These are phyloP conservation scores for Thielaviopsis ethacetica DNA, from an alignment of 2,329 filamentous ascomycete species.

Conservation along the genomic window DNA sequence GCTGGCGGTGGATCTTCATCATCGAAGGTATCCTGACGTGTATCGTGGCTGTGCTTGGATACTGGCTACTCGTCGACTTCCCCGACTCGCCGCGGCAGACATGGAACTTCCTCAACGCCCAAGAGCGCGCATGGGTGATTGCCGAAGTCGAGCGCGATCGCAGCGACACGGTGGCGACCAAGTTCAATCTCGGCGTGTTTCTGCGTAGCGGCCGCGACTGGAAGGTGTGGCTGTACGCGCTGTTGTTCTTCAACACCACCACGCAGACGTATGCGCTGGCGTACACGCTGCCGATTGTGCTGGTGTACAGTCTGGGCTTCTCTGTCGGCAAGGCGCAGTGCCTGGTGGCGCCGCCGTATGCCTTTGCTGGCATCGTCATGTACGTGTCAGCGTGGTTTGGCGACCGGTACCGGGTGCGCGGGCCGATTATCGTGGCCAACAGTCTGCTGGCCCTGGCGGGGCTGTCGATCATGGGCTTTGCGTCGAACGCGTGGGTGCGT, in stretches of 20 bases:
- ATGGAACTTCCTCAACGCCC: slow-evolving; percentile 35
- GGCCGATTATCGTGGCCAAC: slow-evolving; percentile 50
- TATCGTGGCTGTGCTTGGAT: slow-evolving; percentile 30
- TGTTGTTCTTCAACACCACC: slow-evolving; percentile 49
- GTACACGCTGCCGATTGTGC: slow-evolving; percentile 65
- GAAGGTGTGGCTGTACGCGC: slow-evolving; percentile 45
- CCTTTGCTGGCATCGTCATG: slow-evolving; percentile 47
- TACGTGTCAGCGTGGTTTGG: slow-evolving; percentile 42
- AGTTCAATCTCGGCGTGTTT: slow-evolving; percentile 33
- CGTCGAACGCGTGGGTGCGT: slow-evolving; percentile 34
- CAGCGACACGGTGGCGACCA: slow-evolving; percentile 36
- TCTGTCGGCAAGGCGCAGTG: slow-evolving; percentile 47
- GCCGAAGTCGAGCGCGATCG: slow-evolving; percentile 39
- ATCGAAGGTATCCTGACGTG: slow-evolving; percentile 38
- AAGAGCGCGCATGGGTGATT: slow-evolving; percentile 37
- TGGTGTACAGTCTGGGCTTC: slow-evolving; percentile 47
- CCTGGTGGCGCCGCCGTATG: slow-evolving; percentile 54
- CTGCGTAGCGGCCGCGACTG: slow-evolving; percentile 30
- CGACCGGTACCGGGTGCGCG: slow-evolving; percentile 50
- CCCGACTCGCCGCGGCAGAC: slow-evolving; percentile 36
- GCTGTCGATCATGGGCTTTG: slow-evolving; percentile 48
- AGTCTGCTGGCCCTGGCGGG: slow-evolving; percentile 50
- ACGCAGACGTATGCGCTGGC: slow-evolving; percentile 60
- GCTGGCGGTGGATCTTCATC: slow-evolving; percentile 55
- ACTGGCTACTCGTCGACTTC: slow-evolving; percentile 47